phyloP scores from a whole-genome alignment of 1,284 basidiomycete genomes.

The Coniferiporia weirii region DNA sequence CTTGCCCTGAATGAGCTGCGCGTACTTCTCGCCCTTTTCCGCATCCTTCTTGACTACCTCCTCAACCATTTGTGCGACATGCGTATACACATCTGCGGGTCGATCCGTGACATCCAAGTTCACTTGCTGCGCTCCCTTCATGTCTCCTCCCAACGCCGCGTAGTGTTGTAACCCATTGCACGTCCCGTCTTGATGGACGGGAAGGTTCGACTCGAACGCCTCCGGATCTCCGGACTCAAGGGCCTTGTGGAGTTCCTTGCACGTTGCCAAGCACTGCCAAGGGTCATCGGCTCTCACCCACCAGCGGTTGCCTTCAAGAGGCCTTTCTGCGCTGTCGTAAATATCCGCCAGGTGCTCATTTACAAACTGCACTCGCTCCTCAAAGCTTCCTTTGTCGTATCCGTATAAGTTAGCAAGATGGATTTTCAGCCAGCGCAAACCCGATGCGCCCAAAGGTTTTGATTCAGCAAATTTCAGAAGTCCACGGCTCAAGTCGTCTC shows the following conservation, averaged over 20 bases:
- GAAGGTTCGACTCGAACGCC: constrained; percentile 70
- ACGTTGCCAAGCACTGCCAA: constrained; percentile 95
- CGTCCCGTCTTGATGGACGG: constrained; percentile 97
- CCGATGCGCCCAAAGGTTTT: constrained; percentile 76
- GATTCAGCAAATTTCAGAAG: constrained; percentile 81
- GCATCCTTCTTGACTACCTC: constrained; percentile 45
- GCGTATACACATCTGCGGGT: constrained; percentile 95
- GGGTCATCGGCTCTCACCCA: constrained; percentile 94
- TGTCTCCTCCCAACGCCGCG: constrained; percentile 93
- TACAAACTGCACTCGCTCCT: constrained; percentile 82
- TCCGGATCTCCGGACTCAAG: constrained; percentile 72
- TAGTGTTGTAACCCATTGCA: constrained; percentile 99
- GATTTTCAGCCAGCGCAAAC: constrained; percentile 83
- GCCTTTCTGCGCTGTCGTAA: constrained; percentile 81
- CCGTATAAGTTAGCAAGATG: constrained; percentile 93
- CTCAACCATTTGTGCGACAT: constrained; percentile 85
- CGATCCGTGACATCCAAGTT: constrained; percentile 84
- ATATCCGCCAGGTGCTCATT: constrained; percentile 73
- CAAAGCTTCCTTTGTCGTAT: constrained; percentile 92
- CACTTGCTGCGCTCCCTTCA: constrained; percentile 86
- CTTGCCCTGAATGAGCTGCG: constrained; percentile 70
- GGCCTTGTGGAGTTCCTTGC: constrained; percentile 81
- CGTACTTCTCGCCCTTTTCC: constrained; percentile 48
- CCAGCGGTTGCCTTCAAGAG: constrained; percentile 79
- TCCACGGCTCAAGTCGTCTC: constrained; percentile 91